phyloP scores from a whole-genome alignment of 345 rosid genomes.

The Acer saccharum region DNA sequence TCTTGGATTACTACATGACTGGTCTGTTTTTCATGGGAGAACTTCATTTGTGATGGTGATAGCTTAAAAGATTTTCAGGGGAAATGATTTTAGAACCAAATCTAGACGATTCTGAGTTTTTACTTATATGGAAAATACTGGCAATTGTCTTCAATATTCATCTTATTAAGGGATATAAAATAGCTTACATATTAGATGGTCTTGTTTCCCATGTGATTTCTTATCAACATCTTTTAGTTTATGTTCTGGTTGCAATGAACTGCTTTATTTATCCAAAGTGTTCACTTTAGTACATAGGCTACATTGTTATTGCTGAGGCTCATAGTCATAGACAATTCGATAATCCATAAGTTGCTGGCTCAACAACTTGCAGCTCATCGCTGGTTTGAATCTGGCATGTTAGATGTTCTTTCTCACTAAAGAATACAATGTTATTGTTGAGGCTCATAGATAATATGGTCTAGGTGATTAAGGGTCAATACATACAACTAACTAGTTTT shows the following conservation, averaged over 20 bases:
- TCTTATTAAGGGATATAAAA: not conserved
- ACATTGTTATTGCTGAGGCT: not conserved
- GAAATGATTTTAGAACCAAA: not conserved
- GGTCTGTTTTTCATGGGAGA: not conserved
- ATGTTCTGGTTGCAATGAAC: too few species aligned
- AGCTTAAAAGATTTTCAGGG: not conserved
- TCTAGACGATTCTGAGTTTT: not conserved
- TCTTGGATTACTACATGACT: not conserved
- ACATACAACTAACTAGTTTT: not conserved
- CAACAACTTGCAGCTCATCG: not conserved
- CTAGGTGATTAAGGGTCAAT: not conserved
- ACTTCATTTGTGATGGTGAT: not conserved
- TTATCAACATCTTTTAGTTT: not conserved
- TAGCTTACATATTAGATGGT: not conserved
- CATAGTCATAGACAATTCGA: not conserved
- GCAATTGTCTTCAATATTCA: not conserved
- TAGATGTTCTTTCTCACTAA: not conserved
- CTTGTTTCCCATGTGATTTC: not conserved
- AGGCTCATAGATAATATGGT: not conserved
- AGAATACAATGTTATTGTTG: not conserved
- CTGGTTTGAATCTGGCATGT: not conserved
- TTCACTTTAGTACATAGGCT: not conserved
- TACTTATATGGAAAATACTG: not conserved
- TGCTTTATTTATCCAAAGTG: not conserved
- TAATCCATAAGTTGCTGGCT: not conserved